Evolutionary conservation across 2,329 filamentous ascomycete species (phyloP), one percentile per base, ranked within the genome.

Genomic region (Fusarium caatingaense): DNA sequence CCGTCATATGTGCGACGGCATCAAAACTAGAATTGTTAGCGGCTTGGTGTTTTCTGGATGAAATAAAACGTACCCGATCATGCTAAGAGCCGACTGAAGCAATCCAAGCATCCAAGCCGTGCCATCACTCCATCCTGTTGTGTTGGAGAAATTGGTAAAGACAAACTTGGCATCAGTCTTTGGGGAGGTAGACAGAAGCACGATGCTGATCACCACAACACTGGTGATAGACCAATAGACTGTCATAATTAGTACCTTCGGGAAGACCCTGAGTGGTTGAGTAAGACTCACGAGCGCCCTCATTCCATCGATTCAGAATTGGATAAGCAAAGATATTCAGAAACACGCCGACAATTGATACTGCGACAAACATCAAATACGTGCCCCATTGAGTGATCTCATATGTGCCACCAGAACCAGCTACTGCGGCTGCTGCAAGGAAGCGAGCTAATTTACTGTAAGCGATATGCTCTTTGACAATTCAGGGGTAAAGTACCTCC

Each of bases 81-180:
- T 75, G 50, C 75, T 76, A 2, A 79, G 72, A 10, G 77, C 77
- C 6, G 75, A 80, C 73, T 82, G 83, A 2, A 85, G 76, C 9
- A 85, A 74, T 1, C 83, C 83, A 2, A 85, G 76, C 40, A 84
- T 79, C 83, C 83, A 85, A 2, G 83, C 77, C 11, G 84, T 76
- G 6, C 83, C 83, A 62, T 84, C 80, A 12, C 79, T 77, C 82
- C 83, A 84, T 13, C 81, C 81, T 6, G 80, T 83, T 37, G 78
- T 78, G 71, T 85, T 85, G n/a, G 75, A 74, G 57, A 84, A 84
- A 32, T 82, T 77, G 27, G 79, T 76, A 65, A 84, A 85, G 18
- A 84, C 82, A 64, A 80, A 84, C 25, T 75, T 69, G 12, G 81
- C 80, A 37, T 78, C 76, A 6, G 81, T 82, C 44, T 86, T 83